These are phyloP conservation scores for Pseudocohnilembus persalinus DNA, from an alignment of 169 alveolate species.

Conservation along the genomic window DNA sequence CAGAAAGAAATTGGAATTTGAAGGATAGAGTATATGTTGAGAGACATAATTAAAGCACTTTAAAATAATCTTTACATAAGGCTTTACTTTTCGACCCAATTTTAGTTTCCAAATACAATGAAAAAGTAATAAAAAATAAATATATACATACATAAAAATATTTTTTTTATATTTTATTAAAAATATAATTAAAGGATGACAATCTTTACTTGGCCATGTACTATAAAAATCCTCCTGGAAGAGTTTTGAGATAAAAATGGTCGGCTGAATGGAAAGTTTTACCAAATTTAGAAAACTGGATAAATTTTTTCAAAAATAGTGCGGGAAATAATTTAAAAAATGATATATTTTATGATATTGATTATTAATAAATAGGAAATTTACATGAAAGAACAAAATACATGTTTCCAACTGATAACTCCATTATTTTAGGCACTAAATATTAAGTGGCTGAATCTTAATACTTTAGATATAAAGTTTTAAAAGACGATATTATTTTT, in stretches of 20 bases:
- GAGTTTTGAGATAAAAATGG: conserved; percentile 65
- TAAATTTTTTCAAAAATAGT: conserved; percentile 35
- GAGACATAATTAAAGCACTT: conserved; percentile 30
- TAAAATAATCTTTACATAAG: conserved; percentile 43
- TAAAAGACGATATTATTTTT: conserved; percentile 74
- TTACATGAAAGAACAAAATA: conserved; percentile 60
- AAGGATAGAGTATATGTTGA: conserved; percentile 67
- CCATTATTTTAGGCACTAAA: conserved; percentile 62
- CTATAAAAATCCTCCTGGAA: conserved; percentile 73
- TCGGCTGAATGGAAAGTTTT: conserved; percentile 52
- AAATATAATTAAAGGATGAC: no score
- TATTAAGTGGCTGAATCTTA: conserved; percentile 46
- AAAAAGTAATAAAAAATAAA: no score
- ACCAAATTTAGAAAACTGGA: conserved; percentile 59
- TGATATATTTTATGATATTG: conserved; percentile 51
- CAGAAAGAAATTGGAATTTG: conserved; percentile 65
- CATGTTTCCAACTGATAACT: conserved; percentile 86
- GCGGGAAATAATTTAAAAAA: conserved; percentile 10
- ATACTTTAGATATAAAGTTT: conserved; percentile 34
- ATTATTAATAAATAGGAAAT: conserved; percentile 58
- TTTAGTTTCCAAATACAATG: conserved; percentile 48
- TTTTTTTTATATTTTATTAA: no score
- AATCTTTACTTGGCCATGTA: conserved; percentile 53
- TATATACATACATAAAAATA: no score
- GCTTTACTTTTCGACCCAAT: conserved; percentile 59